phyloP scores from a whole-genome alignment of 1,284 basidiomycete genomes.

The Ceratobasidium sp. region DNA sequence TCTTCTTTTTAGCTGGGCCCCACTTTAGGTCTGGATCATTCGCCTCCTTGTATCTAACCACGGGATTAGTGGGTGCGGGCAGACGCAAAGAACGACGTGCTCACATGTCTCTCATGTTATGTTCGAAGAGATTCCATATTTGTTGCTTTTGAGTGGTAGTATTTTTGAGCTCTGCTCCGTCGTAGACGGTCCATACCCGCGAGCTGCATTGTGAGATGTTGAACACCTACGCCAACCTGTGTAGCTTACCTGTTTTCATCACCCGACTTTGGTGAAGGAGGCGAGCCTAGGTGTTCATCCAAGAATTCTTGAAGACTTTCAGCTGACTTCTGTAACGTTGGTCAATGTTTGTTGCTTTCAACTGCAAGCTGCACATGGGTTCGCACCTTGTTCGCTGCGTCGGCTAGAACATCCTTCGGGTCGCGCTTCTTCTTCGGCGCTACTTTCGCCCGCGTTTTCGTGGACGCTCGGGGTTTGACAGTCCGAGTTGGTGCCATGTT shows the following conservation, averaged over 20 bases:
- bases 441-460: not conserved
- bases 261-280: not conserved
- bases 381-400: conserved; percentile 25
- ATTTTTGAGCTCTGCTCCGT: conserved; percentile 15
- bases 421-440: not conserved
- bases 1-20: conserved; percentile 21
- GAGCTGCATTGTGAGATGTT: not conserved
- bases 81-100: not conserved
- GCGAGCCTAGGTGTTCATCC: not conserved
- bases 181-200: conserved; percentile 20
- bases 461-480: too few species aligned
- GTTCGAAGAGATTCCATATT: conserved; percentile 33
- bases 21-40: conserved; percentile 30
- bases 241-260: too few species aligned
- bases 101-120: conserved; percentile 39
- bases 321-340: not conserved
- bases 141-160: conserved; percentile 9
- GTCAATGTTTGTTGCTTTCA: too few species aligned
- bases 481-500: too few species aligned
- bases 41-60: conserved; percentile 18
- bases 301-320: not conserved
- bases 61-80: not conserved
- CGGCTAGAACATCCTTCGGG: not conserved
- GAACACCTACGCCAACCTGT: too few species aligned
- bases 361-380: too few species aligned